phyloP scores from a whole-genome alignment of 495 filamentous ascomycete species.

The Trichoderma reesei region DNA sequence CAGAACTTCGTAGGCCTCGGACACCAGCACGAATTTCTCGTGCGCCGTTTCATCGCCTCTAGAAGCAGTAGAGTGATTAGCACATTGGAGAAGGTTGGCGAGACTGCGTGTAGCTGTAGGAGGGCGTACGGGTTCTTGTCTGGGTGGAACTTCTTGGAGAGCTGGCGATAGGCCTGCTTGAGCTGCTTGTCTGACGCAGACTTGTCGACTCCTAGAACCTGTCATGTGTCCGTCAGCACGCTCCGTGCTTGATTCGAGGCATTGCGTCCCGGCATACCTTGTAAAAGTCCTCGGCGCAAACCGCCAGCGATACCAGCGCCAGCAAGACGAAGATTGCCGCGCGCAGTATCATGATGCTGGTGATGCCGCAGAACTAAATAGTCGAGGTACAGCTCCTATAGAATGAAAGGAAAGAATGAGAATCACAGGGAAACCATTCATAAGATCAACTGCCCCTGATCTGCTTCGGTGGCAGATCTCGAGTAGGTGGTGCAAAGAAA shows the following conservation, averaged over 20 bases:
- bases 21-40: constrained; percentile 88
- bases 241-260: neutral
- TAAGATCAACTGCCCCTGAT: neutral
- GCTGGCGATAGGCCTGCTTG: constrained; percentile 88
- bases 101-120: neutral
- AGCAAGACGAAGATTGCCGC: constrained; percentile 34
- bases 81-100: neutral
- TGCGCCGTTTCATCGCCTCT: constrained; percentile 71
- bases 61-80: constrained; percentile 11
- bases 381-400: neutral
- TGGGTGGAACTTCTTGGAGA: constrained; percentile 94
- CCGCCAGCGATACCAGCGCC: constrained; percentile 33
- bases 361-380: too few relatives aligned
- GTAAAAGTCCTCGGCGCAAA: constrained; percentile 72
- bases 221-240: neutral
- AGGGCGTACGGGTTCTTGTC: constrained; percentile 91
- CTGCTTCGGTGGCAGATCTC: neutral
- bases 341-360: constrained; percentile 29
- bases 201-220: constrained; percentile 10
- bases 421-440: neutral
- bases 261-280: constrained; percentile 42
- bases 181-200: constrained; percentile 3
- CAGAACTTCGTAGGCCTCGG: constrained; percentile 93
- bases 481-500: neutral
- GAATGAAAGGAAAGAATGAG: neutral